Evolutionary conservation across 2,329 filamentous ascomycete species (phyloP).

Genomic region (Pleoardoris graminearum): DNA sequence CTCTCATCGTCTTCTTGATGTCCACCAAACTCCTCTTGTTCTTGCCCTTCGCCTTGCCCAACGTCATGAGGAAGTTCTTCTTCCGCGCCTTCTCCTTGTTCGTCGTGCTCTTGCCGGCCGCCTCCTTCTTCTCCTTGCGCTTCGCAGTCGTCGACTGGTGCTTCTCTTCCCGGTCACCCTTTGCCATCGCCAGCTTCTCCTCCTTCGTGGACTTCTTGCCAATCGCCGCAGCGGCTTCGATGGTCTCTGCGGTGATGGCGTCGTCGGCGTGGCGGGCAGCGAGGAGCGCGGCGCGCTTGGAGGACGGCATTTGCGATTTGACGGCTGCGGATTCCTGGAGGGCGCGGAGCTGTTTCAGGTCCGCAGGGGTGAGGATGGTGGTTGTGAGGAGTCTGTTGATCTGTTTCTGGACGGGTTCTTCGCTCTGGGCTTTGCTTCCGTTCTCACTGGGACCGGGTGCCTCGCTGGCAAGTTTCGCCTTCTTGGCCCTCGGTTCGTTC

Average conservation of each 20-base stretch:
- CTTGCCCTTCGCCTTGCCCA: conserved; percentile 94
- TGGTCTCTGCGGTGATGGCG: conserved; percentile 85
- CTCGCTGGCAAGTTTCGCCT: conserved; percentile 58
- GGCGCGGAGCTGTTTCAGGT: conserved; percentile 92
- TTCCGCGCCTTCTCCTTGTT: conserved; percentile 95
- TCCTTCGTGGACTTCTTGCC: conserved; percentile 84
- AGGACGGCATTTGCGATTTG: conserved; percentile 60
- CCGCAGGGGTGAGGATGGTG: conserved; percentile 90
- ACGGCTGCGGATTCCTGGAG: conserved; percentile 75
- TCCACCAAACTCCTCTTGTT: conserved; percentile 91
- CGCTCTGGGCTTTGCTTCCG: conserved; percentile 44
- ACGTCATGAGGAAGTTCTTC: conserved; percentile 99
- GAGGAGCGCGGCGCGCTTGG: conserved; percentile 46
- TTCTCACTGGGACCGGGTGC: conserved; percentile 45
- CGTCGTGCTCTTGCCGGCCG: conserved; percentile 91
- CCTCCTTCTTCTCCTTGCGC: conserved; percentile 82
- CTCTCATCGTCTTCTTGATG: conserved; percentile 76
- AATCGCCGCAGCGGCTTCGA: conserved; percentile 81
- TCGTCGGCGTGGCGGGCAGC: conserved; percentile 75
- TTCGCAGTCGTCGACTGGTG: conserved; percentile 86
- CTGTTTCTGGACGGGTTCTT: conserved; percentile 47
- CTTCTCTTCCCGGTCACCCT: conserved; percentile 78
- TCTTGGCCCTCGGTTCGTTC: conserved; percentile 54
- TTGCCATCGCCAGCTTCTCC: conserved; percentile 81
- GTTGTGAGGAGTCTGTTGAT: conserved; percentile 78